Base-by-base conservation (phyloP, 805 yeast genomes). In the Suhomyces xylopsoci region DNA sequence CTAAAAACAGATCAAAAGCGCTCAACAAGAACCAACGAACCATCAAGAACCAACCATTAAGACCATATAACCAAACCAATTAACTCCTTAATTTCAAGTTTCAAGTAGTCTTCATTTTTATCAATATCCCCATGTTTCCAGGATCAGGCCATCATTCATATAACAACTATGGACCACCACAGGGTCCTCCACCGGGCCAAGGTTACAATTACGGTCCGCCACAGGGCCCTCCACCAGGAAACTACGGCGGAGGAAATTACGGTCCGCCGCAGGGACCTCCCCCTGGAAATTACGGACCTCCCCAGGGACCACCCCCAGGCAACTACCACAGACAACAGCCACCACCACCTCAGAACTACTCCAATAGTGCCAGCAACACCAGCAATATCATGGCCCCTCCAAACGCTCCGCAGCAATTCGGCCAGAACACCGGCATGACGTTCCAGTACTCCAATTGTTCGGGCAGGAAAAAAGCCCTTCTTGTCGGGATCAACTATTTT, bases 371-470 rank as follows among this genome's bases (percentile, higher is more conserved):
- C 44, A 51, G 46, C 50, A 38, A 47, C n/a, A 20, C 57, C n/a
- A 55, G 58, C 20, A 10, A 5, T 5, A 30, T 50, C 28, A 58
- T 47, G 9, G 56, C 62, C 5, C 64, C 63, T 3, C 77, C 77
- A 7, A 60, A 67, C 7, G 62, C 65, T 3, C 74, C 77, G 0
- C 78, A 74, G 55, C 59, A 60, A 30, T 74, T 74, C 49, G 73
- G 72, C 12, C 69, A 66, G 50, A 68, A 70, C 54, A 55, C 69
- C 45, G 62, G 63, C 53, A 65, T 69, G 63, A 68, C 76, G 4
- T 74, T 63, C 60, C 73, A 66, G 56, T 71, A 71, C 58, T 71
- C 76, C 50, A 68, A 69, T 60, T 71, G 76, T 64, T 51, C 58
- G 2, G 76, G 76, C 4, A 58, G 64, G 48, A 70, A 65, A 57